Evolutionary conservation across 495 filamentous ascomycete species (phyloP).

Genomic region (Tuber indicum): DNA sequence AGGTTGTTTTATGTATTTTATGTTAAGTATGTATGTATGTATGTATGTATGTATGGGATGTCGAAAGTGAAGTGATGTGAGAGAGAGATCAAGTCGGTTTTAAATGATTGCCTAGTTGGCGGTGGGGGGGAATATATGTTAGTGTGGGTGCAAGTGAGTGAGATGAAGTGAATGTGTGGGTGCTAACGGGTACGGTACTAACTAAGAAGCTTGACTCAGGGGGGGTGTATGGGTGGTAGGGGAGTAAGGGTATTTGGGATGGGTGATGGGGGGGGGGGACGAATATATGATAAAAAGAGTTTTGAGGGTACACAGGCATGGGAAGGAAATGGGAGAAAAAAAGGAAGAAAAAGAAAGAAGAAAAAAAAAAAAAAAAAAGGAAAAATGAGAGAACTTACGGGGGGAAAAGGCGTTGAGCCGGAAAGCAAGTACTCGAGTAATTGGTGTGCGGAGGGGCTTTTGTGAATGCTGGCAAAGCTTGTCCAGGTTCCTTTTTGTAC

Average conservation of each 20-base stretch:
- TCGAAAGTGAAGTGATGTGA: background rate
- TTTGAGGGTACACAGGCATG: background rate
- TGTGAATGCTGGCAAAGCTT: background rate
- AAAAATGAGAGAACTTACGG: background rate
- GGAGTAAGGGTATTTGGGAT: background rate
- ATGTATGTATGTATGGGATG: background rate
- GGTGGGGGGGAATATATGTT: conserved; percentile 2
- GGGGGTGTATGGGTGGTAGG: background rate
- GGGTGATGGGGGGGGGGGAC: background rate
- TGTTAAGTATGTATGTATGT: background rate
- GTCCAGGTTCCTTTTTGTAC: background rate
- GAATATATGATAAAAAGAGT: background rate
- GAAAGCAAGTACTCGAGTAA: background rate
- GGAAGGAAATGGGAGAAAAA: background rate
- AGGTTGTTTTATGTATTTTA: background rate
- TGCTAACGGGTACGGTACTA: conserved; percentile 4
- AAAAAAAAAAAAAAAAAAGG: background rate
- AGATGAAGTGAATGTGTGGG: background rate
- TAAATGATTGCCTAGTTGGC: background rate
- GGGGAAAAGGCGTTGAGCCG: conserved; percentile 2
- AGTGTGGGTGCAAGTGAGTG: background rate
- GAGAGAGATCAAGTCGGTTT: background rate
- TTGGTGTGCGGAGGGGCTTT: background rate
- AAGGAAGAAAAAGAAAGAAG: background rate
- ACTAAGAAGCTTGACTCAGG: conserved; percentile 2